Evolutionary conservation across 306 rosid species (phyloP).

Genomic region (Gynostemma pentaphyllum): DNA sequence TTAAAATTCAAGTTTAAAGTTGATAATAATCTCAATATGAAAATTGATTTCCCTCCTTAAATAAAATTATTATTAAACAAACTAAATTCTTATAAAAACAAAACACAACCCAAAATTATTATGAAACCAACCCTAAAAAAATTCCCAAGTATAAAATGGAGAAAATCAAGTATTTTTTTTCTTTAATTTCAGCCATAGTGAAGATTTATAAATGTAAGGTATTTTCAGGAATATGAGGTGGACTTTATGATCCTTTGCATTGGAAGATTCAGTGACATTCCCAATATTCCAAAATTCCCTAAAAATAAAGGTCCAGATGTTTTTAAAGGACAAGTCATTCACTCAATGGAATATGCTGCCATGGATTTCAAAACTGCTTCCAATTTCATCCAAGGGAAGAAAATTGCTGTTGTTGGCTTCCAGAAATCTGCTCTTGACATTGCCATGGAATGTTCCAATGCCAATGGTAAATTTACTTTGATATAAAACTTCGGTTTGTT

Average conservation of each 20-base stretch:
- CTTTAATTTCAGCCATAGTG: too few species aligned
- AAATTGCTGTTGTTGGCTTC: conserved; percentile 40
- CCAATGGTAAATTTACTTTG: conserved; percentile 30
- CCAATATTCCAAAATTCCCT: conserved; percentile 60
- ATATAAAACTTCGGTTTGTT: too few species aligned
- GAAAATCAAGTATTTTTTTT: too few species aligned
- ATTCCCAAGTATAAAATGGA: too few species aligned
- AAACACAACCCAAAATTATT: too few species aligned
- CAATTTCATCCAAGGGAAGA: conserved; percentile 31
- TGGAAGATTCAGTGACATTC: conserved; percentile 62
- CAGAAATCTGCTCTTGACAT: conserved; percentile 59
- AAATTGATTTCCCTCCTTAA: too few species aligned
- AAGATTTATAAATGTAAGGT: neutral
- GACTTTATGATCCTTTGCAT: conserved; percentile 62
- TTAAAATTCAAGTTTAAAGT: too few species aligned
- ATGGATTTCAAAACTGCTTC: conserved; percentile 33
- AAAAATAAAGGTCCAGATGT: conserved; percentile 38
- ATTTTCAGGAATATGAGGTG: conserved; percentile 29
- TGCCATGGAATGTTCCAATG: conserved; percentile 44
- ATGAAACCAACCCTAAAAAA: too few species aligned
- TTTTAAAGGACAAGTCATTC: conserved; percentile 41
- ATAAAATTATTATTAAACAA: too few species aligned
- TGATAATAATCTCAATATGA: too few species aligned
- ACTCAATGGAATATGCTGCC: conserved; percentile 36
- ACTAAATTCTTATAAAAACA: too few species aligned